Percentiles rank a stretch among this genome's conserved stretches.
Evolutionary conservation across 176 grass and related monocot genomes (phyloP).

Genomic region (Zea mays): Zm-B73-REFERENCE-NAM-5.0 NC_050100.1:221759501-221760000

Average conservation of each 20-base stretch:
- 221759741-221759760: background rate
- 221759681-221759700: no score
- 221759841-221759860: constrained; percentile 31
- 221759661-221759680: no score
- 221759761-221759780: constrained; percentile 8
- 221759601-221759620: no score
- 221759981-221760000: no score
- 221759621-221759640: no score
- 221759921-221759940: constrained; percentile 21
- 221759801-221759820: constrained; percentile 23
- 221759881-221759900: constrained; percentile 33
- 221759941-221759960: background rate
- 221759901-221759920: constrained; percentile 18
- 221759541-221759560: constrained; percentile 3
- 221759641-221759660: no score
- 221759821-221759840: constrained; percentile 6
- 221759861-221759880: constrained; percentile 36
- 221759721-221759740: background rate
- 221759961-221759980: no score
- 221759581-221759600: constrained; percentile 3
- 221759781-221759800: background rate
- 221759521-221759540: background rate
- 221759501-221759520: background rate
- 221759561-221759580: background rate
- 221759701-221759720: background rate